Base-by-base conservation (phyloP, 2,329 filamentous ascomycete species). In the Cercospora sp. region DNA sequence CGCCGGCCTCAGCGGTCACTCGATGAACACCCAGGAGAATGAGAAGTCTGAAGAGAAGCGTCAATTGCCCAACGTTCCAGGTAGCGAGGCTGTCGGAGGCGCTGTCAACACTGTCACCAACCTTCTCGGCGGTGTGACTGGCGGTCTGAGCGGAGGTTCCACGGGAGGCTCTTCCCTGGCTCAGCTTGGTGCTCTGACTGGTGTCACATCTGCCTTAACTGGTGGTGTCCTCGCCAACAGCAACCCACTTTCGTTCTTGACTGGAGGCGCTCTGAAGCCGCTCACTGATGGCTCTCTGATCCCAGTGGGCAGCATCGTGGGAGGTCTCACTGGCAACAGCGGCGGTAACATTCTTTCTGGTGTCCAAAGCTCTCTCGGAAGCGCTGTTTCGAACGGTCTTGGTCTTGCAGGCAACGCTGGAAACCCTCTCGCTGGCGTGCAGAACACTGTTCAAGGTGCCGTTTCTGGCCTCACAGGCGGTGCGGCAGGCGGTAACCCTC, bases 221-320 rank as follows among this genome's bases (percentile, higher is more conserved):
- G 57, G 63, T 2, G 55, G 61, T 18, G 23, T 61, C 3, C 36
- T 68, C 18, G 58, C 61, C 31, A 60, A 55, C 36, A 60, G 62
- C 51, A 68, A 65, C 58, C 57, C 62, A 8, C 58, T 65, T 31
- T 33, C 36, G 28, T 57, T 40, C 61, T 30, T 64, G 61, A 57
- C 48, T 28, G 61, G 61, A 20, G 42, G 9, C 61, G 20, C 48
- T 30, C 23, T 64, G 18, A 33, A 48, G 28, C 61, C 61, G 20
- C 5, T 64, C 12, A 64, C 61, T 2, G 48, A 64, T 42, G 61
- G 61, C 30, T 31, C 48, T 33, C 6, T 64, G 13, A 28, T 64
- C 30, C 61, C 61, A 26, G 61, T 58, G 3, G 61, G 63, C 8
- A 40, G 18, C 23, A 10, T 60, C 30, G 53, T 60, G 1, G 33